Evolutionary conservation across 345 rosid genomes (phyloP).

Genomic region (Salix exigua): DNA sequence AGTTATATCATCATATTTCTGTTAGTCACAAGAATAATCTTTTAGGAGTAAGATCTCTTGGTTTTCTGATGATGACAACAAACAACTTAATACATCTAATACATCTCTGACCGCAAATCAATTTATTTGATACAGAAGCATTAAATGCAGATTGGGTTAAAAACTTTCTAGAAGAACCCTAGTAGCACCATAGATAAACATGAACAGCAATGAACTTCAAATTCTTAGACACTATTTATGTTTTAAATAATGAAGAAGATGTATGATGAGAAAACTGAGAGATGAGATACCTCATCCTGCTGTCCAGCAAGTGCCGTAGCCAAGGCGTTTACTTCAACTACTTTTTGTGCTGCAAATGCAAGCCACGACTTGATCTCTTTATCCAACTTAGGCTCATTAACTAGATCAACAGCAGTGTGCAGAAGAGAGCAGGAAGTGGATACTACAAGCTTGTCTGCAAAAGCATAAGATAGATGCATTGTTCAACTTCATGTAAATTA

Average conservation of each 20-base stretch:
- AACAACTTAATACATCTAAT: not conserved
- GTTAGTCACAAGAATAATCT: not conserved
- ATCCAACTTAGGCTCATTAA: conserved; percentile 80
- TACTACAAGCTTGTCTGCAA: conserved; percentile 83
- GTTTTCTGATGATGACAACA: not conserved
- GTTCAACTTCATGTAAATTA: not conserved
- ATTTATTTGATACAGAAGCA: not conserved
- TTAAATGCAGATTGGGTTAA: not conserved
- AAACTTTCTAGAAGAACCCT: not conserved
- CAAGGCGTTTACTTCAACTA: conserved; percentile 87
- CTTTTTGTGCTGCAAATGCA: conserved; percentile 96
- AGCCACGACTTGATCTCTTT: conserved; percentile 93
- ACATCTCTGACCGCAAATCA: not conserved
- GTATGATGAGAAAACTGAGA: not conserved
- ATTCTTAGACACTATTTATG: not conserved
- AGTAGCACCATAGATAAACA: not conserved
- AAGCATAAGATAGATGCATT: conserved; percentile 1
- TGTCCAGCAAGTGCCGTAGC: conserved; percentile 83
- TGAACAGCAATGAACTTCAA: not conserved
- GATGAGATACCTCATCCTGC: conserved; percentile 60
- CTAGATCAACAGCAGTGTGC: conserved; percentile 91
- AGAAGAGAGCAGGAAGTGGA: conserved; percentile 97
- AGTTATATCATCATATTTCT: not conserved
- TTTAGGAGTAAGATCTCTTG: not conserved
- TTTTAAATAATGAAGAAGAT: not conserved